Evolutionary conservation across 306 rosid species (phyloP).

Genomic region (Erythrophleum fordii): DNA sequence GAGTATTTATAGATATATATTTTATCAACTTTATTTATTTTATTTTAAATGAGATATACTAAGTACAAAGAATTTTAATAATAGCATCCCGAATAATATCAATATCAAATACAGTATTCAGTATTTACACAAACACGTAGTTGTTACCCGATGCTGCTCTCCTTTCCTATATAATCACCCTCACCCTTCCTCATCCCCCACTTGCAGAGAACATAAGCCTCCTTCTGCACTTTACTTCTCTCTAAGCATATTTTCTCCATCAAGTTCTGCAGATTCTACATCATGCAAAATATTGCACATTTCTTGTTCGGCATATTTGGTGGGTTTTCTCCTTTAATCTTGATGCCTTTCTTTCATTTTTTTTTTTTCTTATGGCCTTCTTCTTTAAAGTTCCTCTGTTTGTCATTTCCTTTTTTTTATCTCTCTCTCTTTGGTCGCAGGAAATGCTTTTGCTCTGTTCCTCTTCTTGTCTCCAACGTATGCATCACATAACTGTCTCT

Average conservation of each 20-base stretch:
- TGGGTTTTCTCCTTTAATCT: slow-evolving; percentile 28
- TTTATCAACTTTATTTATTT: no score
- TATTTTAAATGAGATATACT: no score
- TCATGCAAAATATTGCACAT: slow-evolving; percentile 54
- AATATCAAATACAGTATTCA: no score
- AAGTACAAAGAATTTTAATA: no score
- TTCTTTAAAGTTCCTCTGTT: slow-evolving; percentile 5
- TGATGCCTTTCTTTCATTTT: background rate
- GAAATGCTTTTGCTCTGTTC: slow-evolving; percentile 79
- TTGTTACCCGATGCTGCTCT: background rate
- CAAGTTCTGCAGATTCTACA: background rate
- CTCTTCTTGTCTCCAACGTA: slow-evolving; percentile 91
- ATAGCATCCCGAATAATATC: no score
- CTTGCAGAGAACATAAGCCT: background rate
- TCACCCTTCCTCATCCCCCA: background rate
- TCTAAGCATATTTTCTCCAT: background rate
- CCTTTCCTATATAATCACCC: slow-evolving; percentile 17
- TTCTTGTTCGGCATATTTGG: slow-evolving; percentile 79
- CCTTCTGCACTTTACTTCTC: background rate
- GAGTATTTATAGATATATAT: no score
- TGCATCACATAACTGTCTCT: background rate
- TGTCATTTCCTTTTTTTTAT: slow-evolving; percentile 18
- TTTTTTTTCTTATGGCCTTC: background rate
- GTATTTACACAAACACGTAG: no score
- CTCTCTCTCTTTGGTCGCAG: slow-evolving; percentile 42